Conservation (phyloP, 1,139 yeast genomes). For the Spencermartinsiella ligniputridi region DNA sequence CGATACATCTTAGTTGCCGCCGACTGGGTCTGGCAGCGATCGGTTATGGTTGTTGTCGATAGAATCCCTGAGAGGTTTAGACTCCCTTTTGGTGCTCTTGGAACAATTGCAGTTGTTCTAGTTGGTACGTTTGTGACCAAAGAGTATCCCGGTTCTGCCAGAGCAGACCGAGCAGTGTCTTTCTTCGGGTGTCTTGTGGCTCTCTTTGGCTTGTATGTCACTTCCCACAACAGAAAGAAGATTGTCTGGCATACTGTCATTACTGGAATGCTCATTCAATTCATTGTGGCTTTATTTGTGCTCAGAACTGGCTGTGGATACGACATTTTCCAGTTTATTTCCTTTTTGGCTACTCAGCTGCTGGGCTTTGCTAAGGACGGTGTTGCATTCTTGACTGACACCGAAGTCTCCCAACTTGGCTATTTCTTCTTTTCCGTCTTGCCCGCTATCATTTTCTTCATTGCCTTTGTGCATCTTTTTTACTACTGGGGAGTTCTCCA, state of each 20-base stretch:
- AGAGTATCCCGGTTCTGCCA: conserved; percentile 44
- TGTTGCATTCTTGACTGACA: conserved; percentile 54
- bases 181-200: conserved; percentile 56
- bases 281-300: conserved; percentile 57
- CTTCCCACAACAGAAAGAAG: conserved; percentile 45
- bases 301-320: conserved; percentile 58
- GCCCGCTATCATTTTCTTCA: conserved; percentile 62
- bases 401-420: conserved; percentile 39
- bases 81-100: conserved; percentile 41
- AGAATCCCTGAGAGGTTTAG: conserved; percentile 40
- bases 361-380: conserved; percentile 61
- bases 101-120: conserved; percentile 47
- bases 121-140: conserved; percentile 54
- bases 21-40: conserved; percentile 42
- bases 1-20: conserved; percentile 31
- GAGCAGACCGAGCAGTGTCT: conserved; percentile 56
- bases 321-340: conserved; percentile 60
- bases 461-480: conserved; percentile 59
- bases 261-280: conserved; percentile 60
- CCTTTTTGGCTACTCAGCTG: conserved; percentile 54
- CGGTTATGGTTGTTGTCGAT: conserved; percentile 41
- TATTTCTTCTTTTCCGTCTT: conserved; percentile 58
- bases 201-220: conserved; percentile 41
- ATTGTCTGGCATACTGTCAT: conserved; percentile 62
- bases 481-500: conserved; percentile 59